Evolutionary conservation across 2,329 filamentous ascomycete species (phyloP), one percentile per base, ranked within the genome.

Genomic region (Didymella lethalis): DNA sequence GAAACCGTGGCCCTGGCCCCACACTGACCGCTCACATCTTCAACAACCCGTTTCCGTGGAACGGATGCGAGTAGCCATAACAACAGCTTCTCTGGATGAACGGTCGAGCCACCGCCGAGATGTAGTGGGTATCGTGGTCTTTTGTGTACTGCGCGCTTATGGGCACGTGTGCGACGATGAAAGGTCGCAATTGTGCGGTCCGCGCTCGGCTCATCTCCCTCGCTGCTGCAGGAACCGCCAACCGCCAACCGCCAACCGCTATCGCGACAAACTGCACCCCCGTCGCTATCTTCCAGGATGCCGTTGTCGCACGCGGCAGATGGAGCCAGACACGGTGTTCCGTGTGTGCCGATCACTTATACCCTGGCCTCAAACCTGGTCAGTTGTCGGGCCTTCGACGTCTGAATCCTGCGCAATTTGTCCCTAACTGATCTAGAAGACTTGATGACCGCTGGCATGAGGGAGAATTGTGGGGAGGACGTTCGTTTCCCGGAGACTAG

Each of bases 321-420:
- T 51, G 36, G 60, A 61, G 61, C 74, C 73, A 75, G 73, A 38
- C 45, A 50, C 28, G 28, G 46, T 55, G 60, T 55, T 41, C 54
- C 60, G 47, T 32, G 53, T 56, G 46, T 55, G 57, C 61, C 36
- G 50, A 56, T 57, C 48, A 54, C 46, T 60, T 34, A 52, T 55
- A 54, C 52, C 61, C 60, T 62, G 59, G 58, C 40, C 50, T 45
- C 25, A 29, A 48, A 26, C 44, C 53, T 56, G 31, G 53, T 48
- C 31, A 43, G 29, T 36, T 31, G 29, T 49, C 57, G 50, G 49
- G 34, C 53, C 62, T 54, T 62, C 57, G 47, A 62, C 61, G 57
- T 64, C 62, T 62, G 54, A 65, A 68, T 71, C 68, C 67, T 57
- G 62, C 64, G 72, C 65, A 76, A 75, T 76, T 64, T 76, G 69